These are phyloP conservation scores for Nicotiana benthamiana DNA, from an alignment of 257 asterid genomes.

Conservation along the genomic window DNA sequence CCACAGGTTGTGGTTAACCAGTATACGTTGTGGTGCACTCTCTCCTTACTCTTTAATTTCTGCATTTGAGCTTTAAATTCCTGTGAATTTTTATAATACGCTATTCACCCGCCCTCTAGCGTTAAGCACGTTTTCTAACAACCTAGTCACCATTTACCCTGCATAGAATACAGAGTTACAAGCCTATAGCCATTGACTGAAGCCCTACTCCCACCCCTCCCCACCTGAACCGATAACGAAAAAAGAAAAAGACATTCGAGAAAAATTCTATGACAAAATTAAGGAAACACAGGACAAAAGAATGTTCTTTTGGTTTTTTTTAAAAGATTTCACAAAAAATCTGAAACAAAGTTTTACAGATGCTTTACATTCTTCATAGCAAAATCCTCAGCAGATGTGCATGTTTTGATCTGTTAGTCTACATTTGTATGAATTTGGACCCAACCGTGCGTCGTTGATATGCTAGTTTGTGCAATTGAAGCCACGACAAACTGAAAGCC, in stretches of 20 bases:
- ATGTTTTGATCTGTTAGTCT: background rate
- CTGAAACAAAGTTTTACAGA: background rate
- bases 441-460: background rate
- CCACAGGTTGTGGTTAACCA: too few relatives aligned
- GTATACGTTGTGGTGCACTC: too few relatives aligned
- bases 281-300: background rate
- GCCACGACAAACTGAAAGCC: slow-evolving; percentile 73
- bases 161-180: background rate
- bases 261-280: background rate
- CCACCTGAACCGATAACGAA: background rate
- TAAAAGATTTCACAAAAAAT: background rate
- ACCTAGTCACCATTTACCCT: background rate
- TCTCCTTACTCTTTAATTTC: too few relatives aligned
- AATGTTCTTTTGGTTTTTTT: background rate
- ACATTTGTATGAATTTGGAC: background rate
- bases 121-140: too few relatives aligned
- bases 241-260: background rate
- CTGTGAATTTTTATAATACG: too few relatives aligned
- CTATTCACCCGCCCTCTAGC: too few relatives aligned
- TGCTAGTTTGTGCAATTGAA: slow-evolving; percentile 58
- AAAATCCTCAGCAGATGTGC: background rate
- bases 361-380: background rate
- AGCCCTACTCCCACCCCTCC: background rate
- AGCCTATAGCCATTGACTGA: background rate
- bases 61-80: too few relatives aligned